Percentiles rank a stretch among this genome's conserved stretches.
Conservation (phyloP, 331 rosid species). For the Malus hybrid region DNA sequence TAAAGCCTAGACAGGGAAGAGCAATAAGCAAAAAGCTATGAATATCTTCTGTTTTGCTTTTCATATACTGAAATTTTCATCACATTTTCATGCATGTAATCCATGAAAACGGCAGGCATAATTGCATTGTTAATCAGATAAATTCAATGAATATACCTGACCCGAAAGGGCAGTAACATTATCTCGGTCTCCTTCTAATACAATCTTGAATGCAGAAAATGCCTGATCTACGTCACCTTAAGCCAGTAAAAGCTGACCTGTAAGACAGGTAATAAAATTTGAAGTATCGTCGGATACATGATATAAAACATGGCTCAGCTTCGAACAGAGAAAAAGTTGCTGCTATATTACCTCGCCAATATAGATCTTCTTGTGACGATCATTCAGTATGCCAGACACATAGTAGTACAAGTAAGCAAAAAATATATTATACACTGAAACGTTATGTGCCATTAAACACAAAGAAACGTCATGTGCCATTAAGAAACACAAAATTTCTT, state of each 20-base stretch:
- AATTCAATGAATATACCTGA: slow-evolving; percentile 42
- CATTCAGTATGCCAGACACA: background rate
- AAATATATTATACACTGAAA: no score
- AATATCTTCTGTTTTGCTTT: background rate
- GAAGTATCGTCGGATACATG: background rate
- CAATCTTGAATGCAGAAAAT: slow-evolving; percentile 90
- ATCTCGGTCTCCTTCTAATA: slow-evolving; percentile 87
- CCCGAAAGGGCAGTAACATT: slow-evolving; percentile 97
- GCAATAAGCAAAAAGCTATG: background rate
- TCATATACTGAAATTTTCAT: background rate
- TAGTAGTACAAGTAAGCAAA: no score
- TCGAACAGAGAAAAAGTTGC: background rate
- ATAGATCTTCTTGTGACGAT: background rate
- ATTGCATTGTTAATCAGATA: background rate
- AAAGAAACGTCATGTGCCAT: no score
- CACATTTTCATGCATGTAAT: background rate
- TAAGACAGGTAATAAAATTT: background rate
- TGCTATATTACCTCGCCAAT: background rate
- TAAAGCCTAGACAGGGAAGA: background rate
- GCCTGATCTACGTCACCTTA: slow-evolving; percentile 98
- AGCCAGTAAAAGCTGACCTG: slow-evolving; percentile 98
- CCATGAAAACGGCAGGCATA: background rate
- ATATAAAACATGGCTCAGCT: background rate
- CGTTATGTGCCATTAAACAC: no score
- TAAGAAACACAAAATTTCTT: background rate